Conservation (phyloP, 108 stramenopile species). For the Epithemia pelagica region DNA sequence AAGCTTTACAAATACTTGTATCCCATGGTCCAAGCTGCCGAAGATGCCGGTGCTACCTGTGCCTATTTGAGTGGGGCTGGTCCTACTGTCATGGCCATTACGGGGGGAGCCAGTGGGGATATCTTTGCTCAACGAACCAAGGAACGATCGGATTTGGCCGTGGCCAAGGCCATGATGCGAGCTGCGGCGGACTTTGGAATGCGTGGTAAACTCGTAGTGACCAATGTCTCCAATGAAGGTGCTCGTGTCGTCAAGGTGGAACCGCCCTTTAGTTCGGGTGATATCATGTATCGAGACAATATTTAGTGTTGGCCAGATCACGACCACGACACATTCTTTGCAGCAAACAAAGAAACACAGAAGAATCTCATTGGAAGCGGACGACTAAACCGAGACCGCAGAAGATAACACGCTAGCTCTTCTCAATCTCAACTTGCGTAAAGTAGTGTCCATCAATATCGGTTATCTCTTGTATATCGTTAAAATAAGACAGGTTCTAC, state of each 20-base stretch:
- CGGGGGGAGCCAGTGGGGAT: slow-evolving; percentile 93
- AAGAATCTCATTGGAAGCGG: neutral
- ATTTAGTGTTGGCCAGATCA: slow-evolving; percentile 53
- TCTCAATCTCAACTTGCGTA: no score
- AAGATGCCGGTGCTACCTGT: slow-evolving; percentile 89
- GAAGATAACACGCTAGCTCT: neutral
- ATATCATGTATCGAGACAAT: slow-evolving; percentile 79
- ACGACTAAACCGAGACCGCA: neutral
- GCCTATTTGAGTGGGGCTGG: slow-evolving; percentile 94
- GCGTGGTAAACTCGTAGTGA: slow-evolving; percentile 73
- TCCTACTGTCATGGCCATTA: slow-evolving; percentile 97
- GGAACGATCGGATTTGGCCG: slow-evolving; percentile 88
- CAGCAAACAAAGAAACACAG: neutral
- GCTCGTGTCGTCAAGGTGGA: slow-evolving; percentile 78
- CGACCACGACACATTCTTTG: neutral
- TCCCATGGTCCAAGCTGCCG: slow-evolving; percentile 92
- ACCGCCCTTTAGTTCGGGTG: slow-evolving; percentile 78
- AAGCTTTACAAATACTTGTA: slow-evolving; percentile 89
- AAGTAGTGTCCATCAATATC: no score
- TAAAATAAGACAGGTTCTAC: no score
- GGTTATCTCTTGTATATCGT: no score
- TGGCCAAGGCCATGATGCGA: slow-evolving; percentile 93
- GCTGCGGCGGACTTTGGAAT: slow-evolving; percentile 73
- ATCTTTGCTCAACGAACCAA: slow-evolving; percentile 95
- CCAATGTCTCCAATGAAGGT: slow-evolving; percentile 71